A percentile compares a stretch with the other conserved stretches of the same genome.
Evolutionary conservation across 257 asterid genomes (phyloP).

Genomic region (Fraxinus pennsylvanica): DNA sequence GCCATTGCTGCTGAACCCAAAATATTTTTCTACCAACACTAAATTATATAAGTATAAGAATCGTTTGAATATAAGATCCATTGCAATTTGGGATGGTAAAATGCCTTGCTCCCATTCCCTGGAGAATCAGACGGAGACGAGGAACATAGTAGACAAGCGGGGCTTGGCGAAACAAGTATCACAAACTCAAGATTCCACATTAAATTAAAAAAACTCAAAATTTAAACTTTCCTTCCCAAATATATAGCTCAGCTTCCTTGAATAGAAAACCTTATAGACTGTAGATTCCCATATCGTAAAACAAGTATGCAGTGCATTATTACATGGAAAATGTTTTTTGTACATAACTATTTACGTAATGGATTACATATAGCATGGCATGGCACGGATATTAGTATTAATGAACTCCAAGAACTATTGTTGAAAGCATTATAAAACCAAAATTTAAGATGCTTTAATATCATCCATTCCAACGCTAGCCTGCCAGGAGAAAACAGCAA

Average conservation of each 20-base stretch:
- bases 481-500: slow-evolving; percentile 42
- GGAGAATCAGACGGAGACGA: no score
- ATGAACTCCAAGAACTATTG: slow-evolving; percentile 16
- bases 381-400: neutral
- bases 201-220: neutral
- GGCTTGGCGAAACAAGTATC: no score
- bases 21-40: no score
- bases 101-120: no score
- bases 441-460: slow-evolving; percentile 80
- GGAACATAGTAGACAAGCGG: no score
- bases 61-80: no score
- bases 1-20: neutral
- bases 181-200: neutral
- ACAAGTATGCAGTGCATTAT: neutral
- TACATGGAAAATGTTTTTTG: neutral
- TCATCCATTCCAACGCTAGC: slow-evolving; percentile 89
- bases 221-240: neutral
- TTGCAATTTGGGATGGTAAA: no score
- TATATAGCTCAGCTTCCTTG: neutral
- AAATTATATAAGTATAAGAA: no score
- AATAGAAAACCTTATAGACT: neutral
- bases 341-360: no score
- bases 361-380: neutral
- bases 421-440: slow-evolving; percentile 19
- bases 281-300: neutral